Conservation (phyloP, 1,284 basidiomycete species). For the Melampsora larici-populina region DNA sequence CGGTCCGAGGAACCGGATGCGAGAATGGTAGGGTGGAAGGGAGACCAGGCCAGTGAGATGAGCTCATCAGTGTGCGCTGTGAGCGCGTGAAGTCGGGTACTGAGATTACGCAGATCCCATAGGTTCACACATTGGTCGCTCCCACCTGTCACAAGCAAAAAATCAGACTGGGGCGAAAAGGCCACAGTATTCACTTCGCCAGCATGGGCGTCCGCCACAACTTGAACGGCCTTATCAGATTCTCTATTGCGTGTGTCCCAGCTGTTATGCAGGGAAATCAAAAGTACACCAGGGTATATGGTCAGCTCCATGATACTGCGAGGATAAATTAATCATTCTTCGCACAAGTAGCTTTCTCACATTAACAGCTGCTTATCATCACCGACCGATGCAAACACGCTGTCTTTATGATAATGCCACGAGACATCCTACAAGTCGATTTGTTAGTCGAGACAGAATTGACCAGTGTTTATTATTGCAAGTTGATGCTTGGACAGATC, state of each 20-base stretch:
- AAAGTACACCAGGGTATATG: constrained; percentile 1
- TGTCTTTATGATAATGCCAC: constrained; percentile 82
- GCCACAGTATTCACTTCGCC: constrained; percentile 86
- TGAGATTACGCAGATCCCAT: constrained; percentile 80
- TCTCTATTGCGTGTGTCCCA: constrained; percentile 80
- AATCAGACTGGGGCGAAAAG: constrained; percentile 78
- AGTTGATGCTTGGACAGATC: constrained; percentile 44
- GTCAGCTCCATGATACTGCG: neutral
- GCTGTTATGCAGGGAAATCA: constrained; percentile 57
- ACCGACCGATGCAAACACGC: constrained; percentile 90
- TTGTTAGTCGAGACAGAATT: neutral
- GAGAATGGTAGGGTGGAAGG: constrained; percentile 83
- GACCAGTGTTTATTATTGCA: constrained; percentile 26
- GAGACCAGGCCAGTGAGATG: constrained; percentile 89
- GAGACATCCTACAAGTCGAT: constrained; percentile 75
- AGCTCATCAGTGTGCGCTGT: constrained; percentile 93
- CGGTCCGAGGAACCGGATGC: constrained; percentile 89
- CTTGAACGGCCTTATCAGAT: constrained; percentile 65
- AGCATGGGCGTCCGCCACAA: constrained; percentile 75
- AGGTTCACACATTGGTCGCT: constrained; percentile 86
- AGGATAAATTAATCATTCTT: constrained; percentile 24
- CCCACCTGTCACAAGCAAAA: constrained; percentile 87
- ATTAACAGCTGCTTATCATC: constrained; percentile 92
- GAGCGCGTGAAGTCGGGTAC: constrained; percentile 82
- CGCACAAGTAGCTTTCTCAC: constrained; percentile 58